Evolutionary conservation across 1,284 basidiomycete species (phyloP), one percentile per base, ranked within the genome.

Genomic region (Prillingera fragicola): DNA sequence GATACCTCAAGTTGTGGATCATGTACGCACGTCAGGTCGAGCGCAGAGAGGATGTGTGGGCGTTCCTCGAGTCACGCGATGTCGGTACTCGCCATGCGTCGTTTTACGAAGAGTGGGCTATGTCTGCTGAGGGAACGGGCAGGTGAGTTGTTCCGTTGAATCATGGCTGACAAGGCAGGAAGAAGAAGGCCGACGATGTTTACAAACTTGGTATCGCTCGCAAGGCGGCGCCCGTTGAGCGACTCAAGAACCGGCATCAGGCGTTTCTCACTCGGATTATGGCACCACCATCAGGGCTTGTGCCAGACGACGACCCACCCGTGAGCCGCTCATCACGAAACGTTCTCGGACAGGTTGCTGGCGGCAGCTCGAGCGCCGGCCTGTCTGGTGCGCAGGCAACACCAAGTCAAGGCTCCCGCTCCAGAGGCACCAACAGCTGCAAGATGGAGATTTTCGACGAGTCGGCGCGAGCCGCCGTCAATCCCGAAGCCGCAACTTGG

Each of bases 1-100:
- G 92, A 29, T 95, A 96, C 69, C 77, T 96, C 37, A 86, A 85
- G 66, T 71, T 94, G 24, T 95, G 91, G 91, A 79, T 82, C 14
- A 74, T 84, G 48, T 90, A 90, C 64, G 82, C 87, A 2, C 77
- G 79, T 36, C 77, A 81, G 53, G 77, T 85, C 32, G 74, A 77
- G 47, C 44, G 69, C 41, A 37, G 71, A 29, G 57, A 80, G 73
- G 78, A 87, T 59, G 79, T 89, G 47, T 89, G 84, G 70, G 74
- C 80, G 22, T 84, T 84, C 64, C 71, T 94, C 41, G 75, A 89
- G 46, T 80, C 81, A 34, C 82, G 80, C 43, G 82, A 84, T 38
- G 84, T 94, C 60, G 90, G 88, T 0, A 83, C 80, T 3, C 77
- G 78, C 3, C 85, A 85, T 62, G 82, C 85, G 3, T 69, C 81